Conservation (phyloP, 352 stramenopile species). For the Phytopythium sindhum region DNA sequence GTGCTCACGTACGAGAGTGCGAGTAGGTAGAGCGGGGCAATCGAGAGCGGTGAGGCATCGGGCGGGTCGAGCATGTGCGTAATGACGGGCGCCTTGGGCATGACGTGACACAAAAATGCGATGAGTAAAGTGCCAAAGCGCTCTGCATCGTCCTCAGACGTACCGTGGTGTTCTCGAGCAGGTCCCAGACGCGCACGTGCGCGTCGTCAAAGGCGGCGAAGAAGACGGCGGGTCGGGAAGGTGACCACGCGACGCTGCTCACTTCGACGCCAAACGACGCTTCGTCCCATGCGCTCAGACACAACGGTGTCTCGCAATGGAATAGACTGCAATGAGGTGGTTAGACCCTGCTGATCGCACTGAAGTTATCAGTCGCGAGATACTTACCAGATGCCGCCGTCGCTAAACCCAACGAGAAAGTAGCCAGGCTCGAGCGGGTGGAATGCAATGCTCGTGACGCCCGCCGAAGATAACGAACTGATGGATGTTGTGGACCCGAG, state of each 20-base stretch:
- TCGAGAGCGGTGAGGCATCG: slow-evolving; percentile 13
- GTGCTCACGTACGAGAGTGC: slow-evolving; percentile 34
- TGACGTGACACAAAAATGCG: not conserved
- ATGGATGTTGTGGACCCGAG: not conserved
- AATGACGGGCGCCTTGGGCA: slow-evolving; percentile 25
- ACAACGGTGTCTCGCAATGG: slow-evolving; percentile 25
- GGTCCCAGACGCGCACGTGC: slow-evolving; percentile 48
- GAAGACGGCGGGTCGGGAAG: slow-evolving; percentile 46
- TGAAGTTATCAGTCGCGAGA: slow-evolving; percentile 29
- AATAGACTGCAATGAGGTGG: slow-evolving; percentile 32
- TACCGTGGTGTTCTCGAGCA: slow-evolving; percentile 42
- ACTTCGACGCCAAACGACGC: slow-evolving; percentile 37
- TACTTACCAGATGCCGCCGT: slow-evolving; percentile 47
- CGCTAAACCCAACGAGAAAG: slow-evolving; percentile 65
- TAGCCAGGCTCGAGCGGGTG: slow-evolving; percentile 44
- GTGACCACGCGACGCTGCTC: slow-evolving; percentile 46
- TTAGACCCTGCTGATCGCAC: not conserved
- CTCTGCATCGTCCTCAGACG: not conserved
- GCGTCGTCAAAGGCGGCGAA: slow-evolving; percentile 50
- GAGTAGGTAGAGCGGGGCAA: slow-evolving; percentile 33
- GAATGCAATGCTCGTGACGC: slow-evolving; percentile 48
- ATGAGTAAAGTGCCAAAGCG: no score
- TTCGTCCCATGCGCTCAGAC: slow-evolving; percentile 55
- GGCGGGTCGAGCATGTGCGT: slow-evolving; percentile 21
- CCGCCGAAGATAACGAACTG: slow-evolving; percentile 3